Percentiles rank a stretch among this genome's conserved stretches.
Evolutionary conservation across 257 asterid species (phyloP).

Genomic region (Plantago elongata): DNA sequence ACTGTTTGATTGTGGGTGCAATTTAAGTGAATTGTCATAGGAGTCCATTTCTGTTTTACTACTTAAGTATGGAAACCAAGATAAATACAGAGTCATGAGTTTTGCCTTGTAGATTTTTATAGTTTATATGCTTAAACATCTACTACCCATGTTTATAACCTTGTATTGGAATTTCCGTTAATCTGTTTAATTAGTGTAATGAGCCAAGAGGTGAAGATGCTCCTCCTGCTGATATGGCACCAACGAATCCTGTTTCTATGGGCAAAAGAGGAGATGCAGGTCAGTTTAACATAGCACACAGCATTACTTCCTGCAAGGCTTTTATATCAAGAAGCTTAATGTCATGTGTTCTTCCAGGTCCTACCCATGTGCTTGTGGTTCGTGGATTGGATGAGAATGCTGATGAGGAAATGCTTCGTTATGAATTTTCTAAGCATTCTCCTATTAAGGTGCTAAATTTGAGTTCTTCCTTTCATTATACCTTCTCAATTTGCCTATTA

Average conservation of each 20-base stretch:
- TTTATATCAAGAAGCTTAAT: constrained; percentile 18
- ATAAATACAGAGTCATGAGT: no score
- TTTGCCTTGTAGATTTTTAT: background rate
- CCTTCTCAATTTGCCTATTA: constrained; percentile 6
- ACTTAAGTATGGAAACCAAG: no score
- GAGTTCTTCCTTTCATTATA: background rate
- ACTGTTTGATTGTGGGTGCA: no score
- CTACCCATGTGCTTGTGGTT: constrained; percentile 94
- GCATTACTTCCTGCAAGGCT: constrained; percentile 1
- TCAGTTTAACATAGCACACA: constrained; percentile 23
- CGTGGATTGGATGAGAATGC: constrained; percentile 99
- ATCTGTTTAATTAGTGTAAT: constrained; percentile 59
- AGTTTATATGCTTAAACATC: constrained; percentile 3
- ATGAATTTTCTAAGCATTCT: constrained; percentile 90
- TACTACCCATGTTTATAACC: background rate
- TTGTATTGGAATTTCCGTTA: constrained; percentile 13
- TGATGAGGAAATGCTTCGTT: constrained; percentile 98
- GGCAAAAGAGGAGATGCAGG: constrained; percentile 96
- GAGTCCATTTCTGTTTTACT: no score
- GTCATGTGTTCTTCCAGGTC: constrained; percentile 52
- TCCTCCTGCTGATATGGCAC: constrained; percentile 89
- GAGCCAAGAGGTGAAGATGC: constrained; percentile 96
- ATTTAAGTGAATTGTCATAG: no score
- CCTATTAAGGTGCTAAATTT: constrained; percentile 71
- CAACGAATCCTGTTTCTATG: constrained; percentile 46